Percentiles rank a stretch among this genome's conserved stretches.
Conservation (phyloP, 1,139 yeast genomes). For the Debaryomyces nepalensis region DNA sequence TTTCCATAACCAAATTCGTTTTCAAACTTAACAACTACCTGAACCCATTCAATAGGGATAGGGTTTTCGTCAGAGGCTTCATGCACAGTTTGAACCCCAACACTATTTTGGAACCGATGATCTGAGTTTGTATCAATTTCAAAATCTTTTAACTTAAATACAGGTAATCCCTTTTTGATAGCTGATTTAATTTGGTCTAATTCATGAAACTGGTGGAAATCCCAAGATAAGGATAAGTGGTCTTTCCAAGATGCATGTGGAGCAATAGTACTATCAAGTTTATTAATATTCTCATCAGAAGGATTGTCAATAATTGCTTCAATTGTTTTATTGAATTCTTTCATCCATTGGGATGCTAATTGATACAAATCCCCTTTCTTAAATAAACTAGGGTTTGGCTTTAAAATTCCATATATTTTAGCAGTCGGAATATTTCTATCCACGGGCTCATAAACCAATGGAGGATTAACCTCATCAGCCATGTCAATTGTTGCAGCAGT, state of each 20-base stretch:
- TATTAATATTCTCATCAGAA: slow-evolving; percentile 9
- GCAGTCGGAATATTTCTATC: slow-evolving; percentile 31
- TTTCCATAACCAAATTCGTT: slow-evolving; percentile 37
- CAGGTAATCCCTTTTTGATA: slow-evolving; percentile 17
- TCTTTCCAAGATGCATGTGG: slow-evolving; percentile 42
- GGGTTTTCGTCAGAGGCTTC: slow-evolving; percentile 24
- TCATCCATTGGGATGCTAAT: slow-evolving; percentile 31
- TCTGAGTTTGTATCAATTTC: slow-evolving; percentile 32
- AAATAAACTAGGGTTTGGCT: slow-evolving; percentile 29
- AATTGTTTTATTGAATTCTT: slow-evolving; percentile 28
- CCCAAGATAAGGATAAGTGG: slow-evolving; percentile 35
- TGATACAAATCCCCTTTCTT: slow-evolving; percentile 25
- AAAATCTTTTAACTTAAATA: slow-evolving; percentile 27
- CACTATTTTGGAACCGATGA: slow-evolving; percentile 30
- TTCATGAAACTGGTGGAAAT: slow-evolving; percentile 35
- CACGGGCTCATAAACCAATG: slow-evolving; percentile 26
- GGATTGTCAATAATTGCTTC: slow-evolving; percentile 11
- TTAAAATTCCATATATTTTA: slow-evolving; percentile 30
- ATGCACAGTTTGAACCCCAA: slow-evolving; percentile 28
- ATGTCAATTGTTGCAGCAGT: slow-evolving; percentile 17
- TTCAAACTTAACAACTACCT: slow-evolving; percentile 33
- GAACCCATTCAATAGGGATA: slow-evolving; percentile 37
- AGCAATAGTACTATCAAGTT: slow-evolving; percentile 24
- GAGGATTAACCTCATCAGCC: slow-evolving; percentile 28
- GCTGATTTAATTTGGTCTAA: slow-evolving; percentile 26